Evolutionary conservation across 768 basidiomycete species (phyloP), one percentile per base, ranked within the genome.

Genomic region (Mycena vulgaris): DNA sequence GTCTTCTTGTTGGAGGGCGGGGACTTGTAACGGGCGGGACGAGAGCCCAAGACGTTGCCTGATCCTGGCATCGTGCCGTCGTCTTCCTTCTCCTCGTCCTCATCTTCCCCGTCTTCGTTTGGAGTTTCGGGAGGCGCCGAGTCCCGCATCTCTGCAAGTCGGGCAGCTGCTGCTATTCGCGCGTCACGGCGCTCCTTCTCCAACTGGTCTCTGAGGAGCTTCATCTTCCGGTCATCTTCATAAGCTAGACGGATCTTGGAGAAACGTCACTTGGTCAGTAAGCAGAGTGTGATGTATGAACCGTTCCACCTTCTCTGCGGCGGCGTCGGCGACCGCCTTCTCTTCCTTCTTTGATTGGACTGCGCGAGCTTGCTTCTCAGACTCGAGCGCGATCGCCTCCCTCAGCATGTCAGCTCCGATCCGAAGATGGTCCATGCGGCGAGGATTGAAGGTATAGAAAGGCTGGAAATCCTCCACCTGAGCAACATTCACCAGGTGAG

Each of bases 401-500:
- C 81, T 86, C 45, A 96, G 80, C 31, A 96, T 89, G 2, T 84
- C 85, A 1, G 89, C 85, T 14, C 94, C 95, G 35, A 91, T 85
- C 21, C 81, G 83, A 17, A 96, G 80, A 67, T 92, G 89, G 17
- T 82, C 53, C 53, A 27, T 33, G 23, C n/a, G 31, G 14, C 81
- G 83, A 21, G 81, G 78, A 71, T 91, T 85, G 79, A 91, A 95
- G 17, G 82, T 81, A 71, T 95, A 96, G 75, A 85, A 88, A 0
- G 93, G 93, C 74, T 95, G 92, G 70, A 94, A 93, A 49, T 90
- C 82, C 59, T 84, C 80, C 61, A 94, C 91, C 92, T 94, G n/a
- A n/a, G n/a, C n/a, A n/a, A 60, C 7, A 73, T 33, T 52, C 25
- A 58, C 37, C 28, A 30, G 39, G 63, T 61, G 63, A 39, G 72